phyloP scores from a whole-genome alignment of 2,329 filamentous ascomycete species.

The Gremmenia infestans region DNA sequence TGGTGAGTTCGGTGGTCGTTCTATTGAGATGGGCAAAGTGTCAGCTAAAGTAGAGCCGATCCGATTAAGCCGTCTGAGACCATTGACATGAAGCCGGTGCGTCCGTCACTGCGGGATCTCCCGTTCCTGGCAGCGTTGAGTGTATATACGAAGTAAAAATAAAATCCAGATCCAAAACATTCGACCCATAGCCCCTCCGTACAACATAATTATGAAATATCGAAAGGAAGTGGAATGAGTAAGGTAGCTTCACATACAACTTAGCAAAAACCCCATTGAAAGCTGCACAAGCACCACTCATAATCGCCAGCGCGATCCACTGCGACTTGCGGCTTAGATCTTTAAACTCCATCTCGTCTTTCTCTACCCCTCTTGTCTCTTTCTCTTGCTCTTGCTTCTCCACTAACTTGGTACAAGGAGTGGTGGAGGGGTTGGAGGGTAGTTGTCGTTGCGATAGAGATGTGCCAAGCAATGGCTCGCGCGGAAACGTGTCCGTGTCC shows the following conservation, averaged over 20 bases:
- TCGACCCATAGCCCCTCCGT: background rate
- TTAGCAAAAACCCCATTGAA: constrained; percentile 75
- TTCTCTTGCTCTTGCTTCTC: background rate
- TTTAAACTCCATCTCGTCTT: constrained; percentile 23
- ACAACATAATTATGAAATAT: background rate
- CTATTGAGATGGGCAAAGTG: constrained; percentile 27
- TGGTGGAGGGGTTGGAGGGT: background rate
- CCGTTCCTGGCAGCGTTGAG: too few relatives aligned
- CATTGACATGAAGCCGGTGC: background rate
- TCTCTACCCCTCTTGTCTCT: background rate
- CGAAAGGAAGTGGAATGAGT: constrained; percentile 1
- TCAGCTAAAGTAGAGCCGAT: background rate
- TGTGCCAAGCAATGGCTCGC: constrained; percentile 5
- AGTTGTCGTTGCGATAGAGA: constrained; percentile 17
- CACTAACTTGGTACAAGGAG: background rate
- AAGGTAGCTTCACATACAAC: constrained; percentile 48
- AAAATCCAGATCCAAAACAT: background rate
- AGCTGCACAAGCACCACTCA: constrained; percentile 72
- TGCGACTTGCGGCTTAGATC: constrained; percentile 37
- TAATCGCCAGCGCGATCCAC: constrained; percentile 66
- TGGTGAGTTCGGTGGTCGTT: constrained; percentile 53
- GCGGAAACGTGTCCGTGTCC: background rate
- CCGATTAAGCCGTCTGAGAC: background rate
- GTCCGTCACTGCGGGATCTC: background rate
- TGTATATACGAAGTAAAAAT: too few relatives aligned